Evolutionary conservation across 306 rosid genomes (phyloP).

Genomic region (Amphicarpaea edgeworthii): DNA sequence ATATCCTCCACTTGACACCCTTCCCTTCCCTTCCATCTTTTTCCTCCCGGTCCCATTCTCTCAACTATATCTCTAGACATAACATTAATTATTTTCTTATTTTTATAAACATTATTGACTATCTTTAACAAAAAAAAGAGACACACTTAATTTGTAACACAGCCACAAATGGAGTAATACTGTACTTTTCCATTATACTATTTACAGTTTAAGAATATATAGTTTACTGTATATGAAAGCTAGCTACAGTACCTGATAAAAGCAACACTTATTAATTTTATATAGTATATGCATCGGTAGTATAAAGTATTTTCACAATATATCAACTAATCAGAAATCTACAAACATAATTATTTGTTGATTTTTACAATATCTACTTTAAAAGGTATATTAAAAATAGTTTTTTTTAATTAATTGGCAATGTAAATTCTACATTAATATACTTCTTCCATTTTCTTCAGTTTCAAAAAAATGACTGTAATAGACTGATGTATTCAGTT

Average conservation of each 20-base stretch:
- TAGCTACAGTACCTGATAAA: neutral
- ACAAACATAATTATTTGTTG: too few relatives aligned
- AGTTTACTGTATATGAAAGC: neutral
- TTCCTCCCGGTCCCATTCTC: neutral
- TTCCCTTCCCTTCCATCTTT: neutral
- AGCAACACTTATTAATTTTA: neutral
- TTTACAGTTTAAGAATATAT: neutral
- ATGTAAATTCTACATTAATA: too few relatives aligned
- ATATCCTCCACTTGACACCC: neutral
- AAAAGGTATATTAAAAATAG: too few relatives aligned
- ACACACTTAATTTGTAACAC: neutral
- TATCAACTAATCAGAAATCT: too few relatives aligned
- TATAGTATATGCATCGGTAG: too few relatives aligned
- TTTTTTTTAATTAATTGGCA: too few relatives aligned
- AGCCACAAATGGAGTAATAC: too few relatives aligned
- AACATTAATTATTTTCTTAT: neutral
- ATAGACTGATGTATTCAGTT: too few relatives aligned
- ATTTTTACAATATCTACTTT: too few relatives aligned
- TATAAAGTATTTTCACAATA: too few relatives aligned
- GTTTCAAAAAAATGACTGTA: too few relatives aligned
- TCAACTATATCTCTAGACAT: slow-evolving; percentile 12
- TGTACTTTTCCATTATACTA: neutral
- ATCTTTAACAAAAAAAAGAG: neutral
- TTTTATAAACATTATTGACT: neutral
- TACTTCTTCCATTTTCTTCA: too few relatives aligned